Evolutionary conservation across 352 stramenopile species (phyloP).

Genomic region (Phytophthora cactorum): DNA sequence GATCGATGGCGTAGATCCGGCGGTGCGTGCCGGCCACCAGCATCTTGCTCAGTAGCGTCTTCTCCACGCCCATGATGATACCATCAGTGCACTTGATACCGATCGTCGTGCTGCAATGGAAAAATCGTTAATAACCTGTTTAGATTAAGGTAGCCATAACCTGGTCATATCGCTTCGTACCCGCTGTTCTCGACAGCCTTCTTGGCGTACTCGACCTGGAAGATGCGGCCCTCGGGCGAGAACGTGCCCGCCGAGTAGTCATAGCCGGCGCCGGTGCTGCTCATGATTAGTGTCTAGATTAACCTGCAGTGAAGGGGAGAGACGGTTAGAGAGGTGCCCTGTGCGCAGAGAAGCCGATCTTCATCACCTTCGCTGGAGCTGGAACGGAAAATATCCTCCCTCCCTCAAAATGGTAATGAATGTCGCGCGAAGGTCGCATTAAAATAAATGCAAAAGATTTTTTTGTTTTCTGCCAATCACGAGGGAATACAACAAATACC

Average conservation of each 20-base stretch:
- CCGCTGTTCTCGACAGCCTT: conserved; percentile 98
- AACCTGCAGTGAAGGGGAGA: not conserved
- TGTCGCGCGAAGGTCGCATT: conserved; percentile 24
- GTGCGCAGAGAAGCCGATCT: conserved; percentile 14
- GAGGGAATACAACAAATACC: not conserved
- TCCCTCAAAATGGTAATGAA: conserved; percentile 3
- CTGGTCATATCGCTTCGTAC: conserved; percentile 36
- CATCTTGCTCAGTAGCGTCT: conserved; percentile 94
- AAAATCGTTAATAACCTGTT: not conserved
- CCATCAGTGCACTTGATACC: conserved; percentile 98
- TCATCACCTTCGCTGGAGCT: conserved; percentile 28
- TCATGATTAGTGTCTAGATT: conserved; percentile 53
- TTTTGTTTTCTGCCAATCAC: conserved; percentile 12
- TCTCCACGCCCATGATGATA: conserved; percentile 98
- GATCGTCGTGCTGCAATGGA: conserved; percentile 90
- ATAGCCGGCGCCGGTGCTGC: conserved; percentile 87
- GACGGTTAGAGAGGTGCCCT: conserved; percentile 1
- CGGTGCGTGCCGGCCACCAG: conserved; percentile 91
- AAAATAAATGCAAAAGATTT: conserved; percentile 11
- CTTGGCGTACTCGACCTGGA: conserved; percentile 99
- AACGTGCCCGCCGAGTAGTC: conserved; percentile 94
- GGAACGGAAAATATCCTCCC: conserved; percentile 37
- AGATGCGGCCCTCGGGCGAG: conserved; percentile 98
- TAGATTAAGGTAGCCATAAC: not conserved
- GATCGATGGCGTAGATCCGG: conserved; percentile 90